Evolutionary conservation across 495 filamentous ascomycete species (phyloP), one percentile per base, ranked within the genome.

Genomic region (Annulohypoxylon nitens): DNA sequence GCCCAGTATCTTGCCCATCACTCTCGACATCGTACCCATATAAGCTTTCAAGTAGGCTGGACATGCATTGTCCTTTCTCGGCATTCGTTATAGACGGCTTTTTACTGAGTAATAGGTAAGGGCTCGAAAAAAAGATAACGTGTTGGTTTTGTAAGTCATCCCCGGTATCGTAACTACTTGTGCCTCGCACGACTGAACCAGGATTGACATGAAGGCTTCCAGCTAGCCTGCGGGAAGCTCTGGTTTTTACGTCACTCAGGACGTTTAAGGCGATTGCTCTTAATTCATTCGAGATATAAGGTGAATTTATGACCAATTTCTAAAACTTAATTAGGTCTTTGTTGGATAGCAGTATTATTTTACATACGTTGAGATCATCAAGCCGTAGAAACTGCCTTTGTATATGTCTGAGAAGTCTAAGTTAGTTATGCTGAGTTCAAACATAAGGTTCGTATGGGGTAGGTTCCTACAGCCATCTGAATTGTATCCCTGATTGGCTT

Each of bases 21-120:
- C 53, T 55, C 14, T 55, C 53, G 12, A 55, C 53, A 36, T 55
- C 53, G 12, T 55, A 55, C 10, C 53, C 53, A 18, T 55, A 55
- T 2, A 55, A 11, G 26, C 53, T 55, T 55, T 55, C 53, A 20
- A 57, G 53, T 1, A 57, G 53, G 11, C 33, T 57, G 11, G 23
- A 33, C 53, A 57, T 57, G 16, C 30, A 30, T 6, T 55, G 53
- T 3, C 30, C 53, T 4, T 55, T 36, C 2, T 36, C 30, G 6
- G 30, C 12, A 36, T 18, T n/a, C 2, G 30, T 6, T 3, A 57
- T 0, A 18, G 53, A 25, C 18, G 30, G 30, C 4, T 37, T 57
- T 37, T n/a, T 33, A 11, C 16, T 37, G 7, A 57, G 26, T 37
- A 57, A 20, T 37, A 57, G 30, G 11, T 57, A 57, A 1, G 53